Evolutionary conservation across 495 filamentous ascomycete genomes (phyloP), one percentile per base, ranked within the genome.

Genomic region (Glonium stellatum): DNA sequence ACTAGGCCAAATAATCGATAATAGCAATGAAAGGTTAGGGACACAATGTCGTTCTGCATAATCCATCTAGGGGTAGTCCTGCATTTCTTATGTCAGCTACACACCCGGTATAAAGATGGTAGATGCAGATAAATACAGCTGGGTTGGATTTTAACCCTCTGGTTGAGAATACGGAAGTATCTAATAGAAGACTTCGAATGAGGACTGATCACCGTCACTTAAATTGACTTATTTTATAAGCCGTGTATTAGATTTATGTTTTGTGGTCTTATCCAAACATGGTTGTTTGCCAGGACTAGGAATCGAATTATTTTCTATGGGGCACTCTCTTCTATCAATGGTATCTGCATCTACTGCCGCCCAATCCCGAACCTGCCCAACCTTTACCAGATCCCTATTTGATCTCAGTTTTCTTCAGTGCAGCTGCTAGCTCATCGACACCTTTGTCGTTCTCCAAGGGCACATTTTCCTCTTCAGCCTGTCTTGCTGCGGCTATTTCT

Each of bases 371-470:
- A 15, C 21, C 19, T 15, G 48, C 10, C 18, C 19, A 51, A 25
- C 19, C 18, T 8, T 44, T 31, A 6, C 27, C 27, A 31, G 2
- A 31, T 31, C 27, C 21, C 47, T 58, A 68, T 55, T 68, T 68
- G 58, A 70, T 64, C 36, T 67, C 53, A 8, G 91, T 86, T 76
- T 88, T 88, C 47, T 76, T 82, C 55, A 98, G 73, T 64, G 81
- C 77, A 66, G 85, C 83, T 8, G 90, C 88, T 61, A 96, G 76
- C 18, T 83, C 83, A 69, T 97, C 92, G 37, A 97, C 88, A 27
- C 86, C 85, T 66, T 79, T 77, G 71, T 96, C 89, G 69, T 90
- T 79, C 69, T 81, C 73, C 73, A 89, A 82, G 12, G 82, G 77
- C 10, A 86, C 84, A 51, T 87, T 84, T 75, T 88, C 78, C 54